These are phyloP conservation scores for Parathielavia hyrcaniae DNA, from an alignment of 495 filamentous ascomycete genomes.

Conservation along the genomic window DNA sequence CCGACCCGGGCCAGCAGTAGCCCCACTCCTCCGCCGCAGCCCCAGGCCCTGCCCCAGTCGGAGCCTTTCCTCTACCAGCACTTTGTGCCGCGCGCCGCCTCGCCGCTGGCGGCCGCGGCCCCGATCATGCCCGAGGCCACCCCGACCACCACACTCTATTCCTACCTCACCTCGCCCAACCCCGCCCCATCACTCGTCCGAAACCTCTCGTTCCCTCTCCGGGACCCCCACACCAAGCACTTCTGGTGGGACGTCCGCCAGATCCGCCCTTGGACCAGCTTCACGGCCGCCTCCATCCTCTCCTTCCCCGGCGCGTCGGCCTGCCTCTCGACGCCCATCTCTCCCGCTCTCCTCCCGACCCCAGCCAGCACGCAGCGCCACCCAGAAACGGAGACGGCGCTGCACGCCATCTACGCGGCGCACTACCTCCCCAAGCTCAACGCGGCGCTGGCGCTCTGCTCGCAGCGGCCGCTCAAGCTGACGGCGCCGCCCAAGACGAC, in stretches of 20 bases:
- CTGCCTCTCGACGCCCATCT: conserved; percentile 67
- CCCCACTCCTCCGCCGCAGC: conserved; percentile 29
- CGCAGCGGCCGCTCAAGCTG: conserved; percentile 53
- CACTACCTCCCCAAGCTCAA: conserved; percentile 76
- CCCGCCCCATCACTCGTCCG: conserved; percentile 77
- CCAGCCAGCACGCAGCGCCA: conserved; percentile 50
- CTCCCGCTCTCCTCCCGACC: conserved; percentile 55
- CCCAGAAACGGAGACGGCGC: conserved; percentile 66
- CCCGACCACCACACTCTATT: conserved; percentile 63
- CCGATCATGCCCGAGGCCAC: conserved; percentile 35
- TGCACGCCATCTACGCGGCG: conserved; percentile 61
- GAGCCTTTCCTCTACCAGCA: conserved; percentile 44
- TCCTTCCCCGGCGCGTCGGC: conserved; percentile 64
- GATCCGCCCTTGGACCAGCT: conserved; percentile 71
- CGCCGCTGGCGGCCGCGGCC: conserved; percentile 44
- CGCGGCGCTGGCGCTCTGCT: conserved; percentile 64
- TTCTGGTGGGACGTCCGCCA: conserved; percentile 96
- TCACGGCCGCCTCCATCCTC: conserved; percentile 65
- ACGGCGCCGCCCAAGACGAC: conserved; percentile 47
- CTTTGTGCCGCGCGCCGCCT: conserved; percentile 43
- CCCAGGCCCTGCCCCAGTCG: conserved; percentile 30
- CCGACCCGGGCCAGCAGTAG: conserved; percentile 33
- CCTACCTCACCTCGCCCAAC: conserved; percentile 72
- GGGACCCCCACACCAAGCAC: conserved; percentile 66
- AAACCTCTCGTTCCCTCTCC: conserved; percentile 63